These are phyloP conservation scores for Azolla pinnata DNA, from an alignment of 75 land plant genomes.

Conservation along the genomic window DNA sequence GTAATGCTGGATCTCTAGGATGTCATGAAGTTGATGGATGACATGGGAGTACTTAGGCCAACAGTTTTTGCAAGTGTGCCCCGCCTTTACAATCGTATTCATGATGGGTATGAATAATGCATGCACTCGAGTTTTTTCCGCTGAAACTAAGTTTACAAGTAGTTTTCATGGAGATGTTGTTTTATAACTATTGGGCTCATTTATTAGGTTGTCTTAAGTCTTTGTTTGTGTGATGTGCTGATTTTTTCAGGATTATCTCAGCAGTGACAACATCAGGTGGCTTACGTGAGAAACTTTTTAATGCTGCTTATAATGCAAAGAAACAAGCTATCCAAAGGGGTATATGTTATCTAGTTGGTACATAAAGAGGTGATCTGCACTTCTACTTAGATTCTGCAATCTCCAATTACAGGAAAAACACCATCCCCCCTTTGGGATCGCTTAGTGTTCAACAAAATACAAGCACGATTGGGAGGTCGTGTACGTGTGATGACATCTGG, in stretches of 20 bases:
- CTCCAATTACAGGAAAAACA: conserved; percentile 44
- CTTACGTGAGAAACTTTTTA: conserved; percentile 70
- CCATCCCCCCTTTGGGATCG: conserved; percentile 98
- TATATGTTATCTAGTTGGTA: conserved; percentile 17
- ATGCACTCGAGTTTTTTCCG: too few relatives aligned
- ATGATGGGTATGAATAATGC: conserved; percentile 89
- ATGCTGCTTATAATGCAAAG: conserved; percentile 91
- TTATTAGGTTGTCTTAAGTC: too few relatives aligned
- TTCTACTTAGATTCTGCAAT: too few relatives aligned
- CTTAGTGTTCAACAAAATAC: conserved; percentile 91
- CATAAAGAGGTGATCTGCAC: too few relatives aligned
- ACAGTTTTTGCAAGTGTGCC: conserved; percentile 95
- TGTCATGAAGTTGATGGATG: conserved; percentile 94
- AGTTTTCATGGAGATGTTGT: too few relatives aligned
- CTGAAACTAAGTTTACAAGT: too few relatives aligned
- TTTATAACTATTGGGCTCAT: too few relatives aligned
- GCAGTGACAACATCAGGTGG: conserved; percentile 89
- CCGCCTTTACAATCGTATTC: conserved; percentile 84
- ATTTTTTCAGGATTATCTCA: conserved; percentile 50
- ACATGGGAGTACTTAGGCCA: conserved; percentile 66
- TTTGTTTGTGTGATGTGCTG: background rate
- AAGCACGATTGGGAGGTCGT: conserved; percentile 78
- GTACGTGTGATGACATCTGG: conserved; percentile 81
- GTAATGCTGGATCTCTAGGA: conserved; percentile 39
- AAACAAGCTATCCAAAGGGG: conserved; percentile 81